Conservation (phyloP, 2,329 filamentous ascomycete genomes). For the Monilinia polystroma region DNA sequence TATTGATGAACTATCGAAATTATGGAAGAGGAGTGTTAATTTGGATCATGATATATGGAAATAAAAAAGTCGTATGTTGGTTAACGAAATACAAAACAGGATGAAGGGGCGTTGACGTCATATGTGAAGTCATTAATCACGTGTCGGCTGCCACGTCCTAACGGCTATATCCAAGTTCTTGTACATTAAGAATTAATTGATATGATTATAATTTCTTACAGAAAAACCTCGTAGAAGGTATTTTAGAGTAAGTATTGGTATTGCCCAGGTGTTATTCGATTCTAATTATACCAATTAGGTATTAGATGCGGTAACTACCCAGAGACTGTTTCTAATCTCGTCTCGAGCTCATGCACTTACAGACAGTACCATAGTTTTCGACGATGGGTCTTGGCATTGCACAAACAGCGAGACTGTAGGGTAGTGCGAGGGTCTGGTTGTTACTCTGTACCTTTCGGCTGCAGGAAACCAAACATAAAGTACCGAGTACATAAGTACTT, state of each 20-base stretch:
- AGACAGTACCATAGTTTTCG: neutral
- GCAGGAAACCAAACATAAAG: neutral
- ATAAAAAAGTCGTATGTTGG: neutral
- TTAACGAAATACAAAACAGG: slow-evolving; percentile 2
- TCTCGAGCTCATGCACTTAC: neutral
- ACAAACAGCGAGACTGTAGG: neutral
- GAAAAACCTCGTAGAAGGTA: neutral
- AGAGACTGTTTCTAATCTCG: neutral
- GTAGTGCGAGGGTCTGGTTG: neutral
- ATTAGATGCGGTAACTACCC: neutral
- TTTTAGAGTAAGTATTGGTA: neutral
- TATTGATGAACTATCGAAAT: neutral
- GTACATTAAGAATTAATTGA: neutral
- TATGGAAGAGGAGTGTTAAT: neutral
- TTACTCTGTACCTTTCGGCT: slow-evolving; percentile 1
- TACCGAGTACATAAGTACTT: neutral
- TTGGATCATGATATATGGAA: neutral
- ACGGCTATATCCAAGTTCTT: neutral
- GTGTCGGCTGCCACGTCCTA: neutral
- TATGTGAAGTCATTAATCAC: slow-evolving; percentile 18
- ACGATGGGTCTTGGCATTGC: slow-evolving; percentile 1
- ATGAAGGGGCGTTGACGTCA: slow-evolving; percentile 15
- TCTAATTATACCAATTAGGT: neutral
- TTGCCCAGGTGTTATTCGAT: too few species aligned
- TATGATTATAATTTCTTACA: neutral